Evolutionary conservation across 1,139 yeast genomes (phyloP).

Genomic region (Lodderomyces margitis): DNA sequence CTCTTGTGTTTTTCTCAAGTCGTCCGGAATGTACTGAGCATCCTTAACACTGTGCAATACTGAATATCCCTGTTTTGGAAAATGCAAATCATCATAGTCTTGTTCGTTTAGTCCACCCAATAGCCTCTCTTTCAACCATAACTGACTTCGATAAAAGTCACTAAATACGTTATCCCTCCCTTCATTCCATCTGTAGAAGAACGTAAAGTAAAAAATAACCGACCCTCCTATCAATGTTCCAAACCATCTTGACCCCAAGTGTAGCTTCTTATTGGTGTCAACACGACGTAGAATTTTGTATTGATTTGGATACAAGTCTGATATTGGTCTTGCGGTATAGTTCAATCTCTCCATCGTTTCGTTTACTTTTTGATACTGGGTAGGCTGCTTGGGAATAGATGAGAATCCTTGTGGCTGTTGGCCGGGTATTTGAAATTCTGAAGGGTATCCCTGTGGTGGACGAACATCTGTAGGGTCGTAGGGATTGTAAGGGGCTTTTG

Average conservation of each 20-base stretch:
- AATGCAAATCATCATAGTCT: slow-evolving; percentile 63
- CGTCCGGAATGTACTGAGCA: slow-evolving; percentile 41
- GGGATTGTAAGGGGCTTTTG: slow-evolving; percentile 82
- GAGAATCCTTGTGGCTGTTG: slow-evolving; percentile 54
- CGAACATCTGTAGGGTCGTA: slow-evolving; percentile 75
- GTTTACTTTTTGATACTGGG: slow-evolving; percentile 67
- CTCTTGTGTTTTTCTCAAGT: slow-evolving; percentile 40
- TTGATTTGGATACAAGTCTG: slow-evolving; percentile 76
- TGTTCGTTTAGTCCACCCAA: slow-evolving; percentile 51
- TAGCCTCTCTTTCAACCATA: slow-evolving; percentile 51
- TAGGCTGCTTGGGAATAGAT: slow-evolving; percentile 63
- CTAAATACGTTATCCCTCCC: slow-evolving; percentile 76
- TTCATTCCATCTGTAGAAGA: slow-evolving; percentile 82
- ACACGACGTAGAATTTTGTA: slow-evolving; percentile 67
- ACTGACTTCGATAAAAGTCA: slow-evolving; percentile 61
- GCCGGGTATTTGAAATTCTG: slow-evolving; percentile 65
- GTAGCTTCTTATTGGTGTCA: slow-evolving; percentile 53
- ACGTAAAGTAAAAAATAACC: slow-evolving; percentile 56
- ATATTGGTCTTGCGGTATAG: slow-evolving; percentile 76
- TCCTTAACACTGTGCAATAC: slow-evolving; percentile 43
- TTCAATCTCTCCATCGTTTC: slow-evolving; percentile 71
- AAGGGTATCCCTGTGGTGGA: slow-evolving; percentile 84
- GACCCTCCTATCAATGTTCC: slow-evolving; percentile 48
- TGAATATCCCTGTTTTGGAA: slow-evolving; percentile 36
- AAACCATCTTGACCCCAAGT: slow-evolving; percentile 53